Conservation (phyloP, 345 rosid genomes). For the Kernera saxatilis region DNA sequence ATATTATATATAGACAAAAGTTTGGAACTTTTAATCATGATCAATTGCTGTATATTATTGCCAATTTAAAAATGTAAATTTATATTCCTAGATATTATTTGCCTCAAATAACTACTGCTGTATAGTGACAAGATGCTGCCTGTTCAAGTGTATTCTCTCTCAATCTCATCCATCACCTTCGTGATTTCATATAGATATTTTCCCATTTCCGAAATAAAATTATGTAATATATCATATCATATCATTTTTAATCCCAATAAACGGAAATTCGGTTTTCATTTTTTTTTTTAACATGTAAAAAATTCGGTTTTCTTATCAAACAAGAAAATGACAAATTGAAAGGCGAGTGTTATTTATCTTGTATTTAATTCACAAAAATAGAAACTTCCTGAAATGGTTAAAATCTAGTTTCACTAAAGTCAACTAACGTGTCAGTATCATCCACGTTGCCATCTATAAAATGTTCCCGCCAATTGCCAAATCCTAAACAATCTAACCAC, state of each 20-base stretch:
- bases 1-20: not conserved
- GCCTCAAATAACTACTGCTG: not conserved
- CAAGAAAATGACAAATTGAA: not conserved
- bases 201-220: not conserved
- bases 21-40: not conserved
- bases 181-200: not conserved
- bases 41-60: not conserved
- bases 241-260: not conserved
- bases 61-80: not conserved
- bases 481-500: not conserved
- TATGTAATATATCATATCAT: not conserved
- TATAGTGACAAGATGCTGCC: not conserved
- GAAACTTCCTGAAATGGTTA: not conserved
- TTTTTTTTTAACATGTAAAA: too few species aligned
- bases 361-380: not conserved
- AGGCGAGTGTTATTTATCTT: not conserved
- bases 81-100: not conserved
- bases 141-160: not conserved
- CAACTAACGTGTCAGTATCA: slow-evolving; percentile 29
- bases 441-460: slow-evolving; percentile 21
- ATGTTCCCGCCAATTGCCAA: slow-evolving; percentile 30
- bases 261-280: not conserved
- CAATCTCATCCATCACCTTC: not conserved
- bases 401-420: not conserved
- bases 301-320: not conserved